phyloP scores from a whole-genome alignment of 164 flowering plant species.

The Vitis amurensis region DNA sequence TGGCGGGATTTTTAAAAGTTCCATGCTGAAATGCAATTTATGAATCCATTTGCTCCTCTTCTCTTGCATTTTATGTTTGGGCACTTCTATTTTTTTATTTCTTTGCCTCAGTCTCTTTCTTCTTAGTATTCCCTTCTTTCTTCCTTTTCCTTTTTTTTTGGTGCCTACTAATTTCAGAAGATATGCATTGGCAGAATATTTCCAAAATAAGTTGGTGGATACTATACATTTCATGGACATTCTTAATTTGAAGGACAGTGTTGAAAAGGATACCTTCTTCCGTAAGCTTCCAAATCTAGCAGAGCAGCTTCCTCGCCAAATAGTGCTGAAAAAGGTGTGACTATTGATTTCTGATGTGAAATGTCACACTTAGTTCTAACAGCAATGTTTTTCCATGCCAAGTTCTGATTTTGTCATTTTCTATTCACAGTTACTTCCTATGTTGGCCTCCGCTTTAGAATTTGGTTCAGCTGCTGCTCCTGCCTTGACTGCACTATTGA shows the following conservation, averaged over 20 bases:
- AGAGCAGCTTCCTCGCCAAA: slow-evolving; percentile 98
- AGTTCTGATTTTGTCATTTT: not conserved
- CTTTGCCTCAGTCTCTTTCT: too few relatives aligned
- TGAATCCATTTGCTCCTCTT: too few relatives aligned
- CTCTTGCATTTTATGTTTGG: not conserved
- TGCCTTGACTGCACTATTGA: slow-evolving; percentile 88
- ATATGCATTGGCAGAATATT: slow-evolving; percentile 70
- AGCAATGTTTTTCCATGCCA: not conserved
- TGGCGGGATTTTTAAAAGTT: not conserved
- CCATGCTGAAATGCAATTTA: not conserved
- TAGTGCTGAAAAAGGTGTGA: slow-evolving; percentile 87
- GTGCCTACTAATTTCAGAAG: not conserved
- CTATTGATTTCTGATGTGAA: not conserved
- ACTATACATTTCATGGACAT: slow-evolving; percentile 98
- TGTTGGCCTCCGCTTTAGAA: slow-evolving; percentile 92
- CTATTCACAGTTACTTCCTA: slow-evolving; percentile 74
- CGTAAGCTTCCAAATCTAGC: slow-evolving; percentile 94
- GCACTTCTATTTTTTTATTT: not conserved
- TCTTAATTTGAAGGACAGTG: slow-evolving; percentile 91
- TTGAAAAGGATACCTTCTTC: slow-evolving; percentile 96
- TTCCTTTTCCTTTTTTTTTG: not conserved
- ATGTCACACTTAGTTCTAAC: not conserved
- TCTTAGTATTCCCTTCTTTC: not conserved
- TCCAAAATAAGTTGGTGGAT: slow-evolving; percentile 97
- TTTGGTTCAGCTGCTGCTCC: slow-evolving; percentile 99